A percentile compares a stretch with the other conserved stretches of the same genome.
Conservation (phyloP, 768 basidiomycete species). For the Pisolithus microcarpus region DNA sequence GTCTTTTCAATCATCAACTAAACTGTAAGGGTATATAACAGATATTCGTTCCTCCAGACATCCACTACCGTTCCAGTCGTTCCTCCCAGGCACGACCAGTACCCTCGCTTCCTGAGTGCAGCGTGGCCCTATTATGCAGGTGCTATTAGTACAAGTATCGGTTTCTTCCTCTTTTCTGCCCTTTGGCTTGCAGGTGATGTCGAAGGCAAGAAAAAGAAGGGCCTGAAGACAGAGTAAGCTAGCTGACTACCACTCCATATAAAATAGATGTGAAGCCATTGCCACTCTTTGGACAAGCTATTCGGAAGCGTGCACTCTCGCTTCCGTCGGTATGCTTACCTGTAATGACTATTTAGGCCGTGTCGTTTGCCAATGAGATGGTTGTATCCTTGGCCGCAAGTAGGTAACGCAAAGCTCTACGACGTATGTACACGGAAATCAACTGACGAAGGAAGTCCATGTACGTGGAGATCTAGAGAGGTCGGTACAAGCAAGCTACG, state of each 20-base stretch:
- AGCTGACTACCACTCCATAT: neutral
- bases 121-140: constrained; percentile 96
- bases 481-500: constrained; percentile 2
- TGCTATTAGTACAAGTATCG: constrained; percentile 81
- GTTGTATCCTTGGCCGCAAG: constrained; percentile 1
- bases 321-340: no score
- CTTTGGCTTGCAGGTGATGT: constrained; percentile 84
- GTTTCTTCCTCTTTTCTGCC: constrained; percentile 79
- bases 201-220: constrained; percentile 52
- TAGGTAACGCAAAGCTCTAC: constrained; percentile 12
- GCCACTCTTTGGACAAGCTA: neutral
- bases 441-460: constrained; percentile 4
- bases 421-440: constrained; percentile 21
- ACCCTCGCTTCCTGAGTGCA: constrained; percentile 90
- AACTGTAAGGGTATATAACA: constrained; percentile 27
- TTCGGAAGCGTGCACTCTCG: no score
- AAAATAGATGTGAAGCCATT: neutral
- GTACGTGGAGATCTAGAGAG: neutral
- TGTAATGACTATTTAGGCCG: no score
- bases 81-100: constrained; percentile 90
- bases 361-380: no score
- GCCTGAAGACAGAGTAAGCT: constrained; percentile 22
- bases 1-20: neutral
- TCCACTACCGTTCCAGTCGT: constrained; percentile 79
- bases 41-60: constrained; percentile 68